Percentiles rank a stretch among this genome's conserved stretches.
Conservation (phyloP, 2,329 filamentous ascomycete genomes). For the Penicillium verrucosum region DNA sequence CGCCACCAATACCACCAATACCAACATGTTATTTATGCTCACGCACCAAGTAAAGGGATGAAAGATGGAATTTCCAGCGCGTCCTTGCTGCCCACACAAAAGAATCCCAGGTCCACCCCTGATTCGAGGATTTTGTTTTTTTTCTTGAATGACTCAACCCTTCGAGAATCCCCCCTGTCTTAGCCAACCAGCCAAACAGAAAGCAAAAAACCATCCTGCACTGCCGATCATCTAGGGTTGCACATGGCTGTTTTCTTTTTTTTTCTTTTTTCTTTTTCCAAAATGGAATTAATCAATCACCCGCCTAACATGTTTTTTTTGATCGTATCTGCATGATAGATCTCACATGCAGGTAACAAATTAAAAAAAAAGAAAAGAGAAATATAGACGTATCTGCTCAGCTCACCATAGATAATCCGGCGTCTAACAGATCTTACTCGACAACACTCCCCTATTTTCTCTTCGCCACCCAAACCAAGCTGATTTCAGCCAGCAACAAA, state of each 20-base stretch:
- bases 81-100: slow-evolving; percentile 20
- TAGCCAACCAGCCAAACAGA: slow-evolving; percentile 12
- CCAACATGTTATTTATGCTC: slow-evolving; percentile 15
- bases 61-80: slow-evolving; percentile 9
- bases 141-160: slow-evolving; percentile 19
- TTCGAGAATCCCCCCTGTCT: slow-evolving; percentile 17
- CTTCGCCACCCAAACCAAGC: not conserved
- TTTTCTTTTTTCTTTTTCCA: not conserved
- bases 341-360: slow-evolving; percentile 10
- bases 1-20: slow-evolving; percentile 11
- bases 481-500: not conserved
- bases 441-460: not conserved
- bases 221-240: slow-evolving; percentile 24
- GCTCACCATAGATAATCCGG: not conserved
- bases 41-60: slow-evolving; percentile 26
- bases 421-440: not conserved
- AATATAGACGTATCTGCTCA: slow-evolving; percentile 2
- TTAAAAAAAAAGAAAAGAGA: not conserved
- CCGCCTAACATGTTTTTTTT: not conserved
- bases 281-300: not conserved
- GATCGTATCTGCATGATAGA: slow-evolving; percentile 3
- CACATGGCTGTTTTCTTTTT: slow-evolving; percentile 18
- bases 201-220: slow-evolving; percentile 13
- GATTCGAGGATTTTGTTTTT: slow-evolving; percentile 14
- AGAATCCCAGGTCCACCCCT: slow-evolving; percentile 19